Evolutionary conservation across 345 rosid species (phyloP), one percentile per base, ranked within the genome.

Genomic region (Trapa bicornis): DNA sequence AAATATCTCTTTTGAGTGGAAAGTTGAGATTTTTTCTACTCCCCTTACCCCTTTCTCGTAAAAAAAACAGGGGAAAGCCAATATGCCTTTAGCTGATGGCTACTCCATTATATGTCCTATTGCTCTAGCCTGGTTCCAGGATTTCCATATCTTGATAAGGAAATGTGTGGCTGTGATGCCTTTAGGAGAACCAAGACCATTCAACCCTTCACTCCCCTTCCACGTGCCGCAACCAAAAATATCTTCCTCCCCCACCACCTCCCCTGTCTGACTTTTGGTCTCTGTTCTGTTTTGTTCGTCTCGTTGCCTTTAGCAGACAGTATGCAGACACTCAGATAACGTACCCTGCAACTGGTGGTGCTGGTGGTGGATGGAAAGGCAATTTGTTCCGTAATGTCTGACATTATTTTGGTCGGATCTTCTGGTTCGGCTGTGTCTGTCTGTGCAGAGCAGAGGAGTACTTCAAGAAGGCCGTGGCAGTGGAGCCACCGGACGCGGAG

Each of bases 401-500:
- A 13, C 52, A 0, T 15, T 10, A 13, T 54, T 48, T 41, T 41
- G 43, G 4, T 41, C 6, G 43, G 7, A 0, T 41, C 6, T 41
- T 73, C 22, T 50, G 37, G 1, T 15, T 42, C 6, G 6, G 33
- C 65, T 63, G 61, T 66, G 29, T 22, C 29, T 22, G 29, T 22
- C 29, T 22, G 63, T 38, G 68, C 87, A 94, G 99, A 71, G 97
- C 99, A 52, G 96, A 94, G 69, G 87, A 80, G 64, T 86, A 80
- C 73, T 94, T 94, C 71, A 94, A 91, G 75, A 78, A 76, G 81
- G 96, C 95, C 32, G 65, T 71, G 14, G 78, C 64, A 22, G 86
- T 76, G 79, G 88, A 86, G 70, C 84, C 87, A 22, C 77, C 75
- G 22, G 97, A 94, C 32, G 92, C 95, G 0, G 99, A 94, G 75